Conservation (phyloP, 2,329 filamentous ascomycete genomes). For the Fusarium heterosporum region DNA sequence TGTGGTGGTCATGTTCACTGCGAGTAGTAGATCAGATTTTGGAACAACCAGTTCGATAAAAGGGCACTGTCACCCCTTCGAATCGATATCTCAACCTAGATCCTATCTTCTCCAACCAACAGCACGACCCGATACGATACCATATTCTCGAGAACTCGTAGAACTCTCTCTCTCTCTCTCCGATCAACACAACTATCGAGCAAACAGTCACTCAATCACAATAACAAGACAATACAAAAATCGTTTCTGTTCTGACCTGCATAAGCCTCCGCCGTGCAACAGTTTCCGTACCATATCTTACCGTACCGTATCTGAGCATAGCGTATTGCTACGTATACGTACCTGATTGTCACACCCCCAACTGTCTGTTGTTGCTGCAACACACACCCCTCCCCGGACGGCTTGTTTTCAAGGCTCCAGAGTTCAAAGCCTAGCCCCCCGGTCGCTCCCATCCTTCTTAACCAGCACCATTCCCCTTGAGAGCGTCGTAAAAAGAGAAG, state of each 20-base stretch:
- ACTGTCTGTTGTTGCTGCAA: neutral
- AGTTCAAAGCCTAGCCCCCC: slow-evolving; percentile 34
- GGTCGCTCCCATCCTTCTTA: slow-evolving; percentile 32
- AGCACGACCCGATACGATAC: neutral
- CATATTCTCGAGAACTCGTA: slow-evolving; percentile 12
- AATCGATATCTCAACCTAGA: slow-evolving; percentile 6
- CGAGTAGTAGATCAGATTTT: slow-evolving; percentile 1
- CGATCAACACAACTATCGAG: neutral
- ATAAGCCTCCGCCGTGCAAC: slow-evolving; percentile 48
- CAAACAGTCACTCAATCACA: neutral
- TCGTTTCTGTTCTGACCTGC: slow-evolving; percentile 26
- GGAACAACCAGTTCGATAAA: slow-evolving; percentile 24
- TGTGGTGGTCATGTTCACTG: neutral
- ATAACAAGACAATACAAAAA: neutral
- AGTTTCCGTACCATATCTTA: slow-evolving; percentile 15
- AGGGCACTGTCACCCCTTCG: slow-evolving; percentile 17
- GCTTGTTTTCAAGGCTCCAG: slow-evolving; percentile 39
- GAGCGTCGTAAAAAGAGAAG: slow-evolving; percentile 20
- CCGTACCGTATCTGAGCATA: slow-evolving; percentile 1
- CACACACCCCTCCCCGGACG: slow-evolving; percentile 29
- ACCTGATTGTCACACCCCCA: neutral
- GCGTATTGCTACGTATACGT: slow-evolving; percentile 1
- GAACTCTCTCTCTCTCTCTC: slow-evolving; percentile 17
- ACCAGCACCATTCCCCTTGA: slow-evolving; percentile 33
- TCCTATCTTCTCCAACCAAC: slow-evolving; percentile 4